Conservation (phyloP, 1,284 basidiomycete genomes). For the Apiotrichum mycotoxinovorans region DNA sequence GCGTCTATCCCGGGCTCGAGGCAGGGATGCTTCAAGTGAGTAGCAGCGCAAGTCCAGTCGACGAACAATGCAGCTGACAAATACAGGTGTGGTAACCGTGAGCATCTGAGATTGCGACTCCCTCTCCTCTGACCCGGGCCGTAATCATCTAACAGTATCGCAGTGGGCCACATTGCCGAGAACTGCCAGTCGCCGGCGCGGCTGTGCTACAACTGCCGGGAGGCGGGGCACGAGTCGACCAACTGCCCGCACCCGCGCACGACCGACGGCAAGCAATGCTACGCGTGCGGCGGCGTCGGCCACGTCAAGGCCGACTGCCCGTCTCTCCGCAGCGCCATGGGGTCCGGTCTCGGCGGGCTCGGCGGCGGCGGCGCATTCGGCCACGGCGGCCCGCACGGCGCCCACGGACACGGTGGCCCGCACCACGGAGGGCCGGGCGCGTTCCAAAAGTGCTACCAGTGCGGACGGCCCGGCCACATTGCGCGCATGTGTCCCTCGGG, state of each 20-base stretch:
- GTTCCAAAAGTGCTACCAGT: constrained; percentile 69
- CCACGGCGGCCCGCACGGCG: constrained; percentile 46
- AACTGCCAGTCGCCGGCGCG: constrained; percentile 79
- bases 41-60: not conserved
- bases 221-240: constrained; percentile 83
- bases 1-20: constrained; percentile 43
- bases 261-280: constrained; percentile 71
- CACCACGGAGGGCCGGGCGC: not conserved
- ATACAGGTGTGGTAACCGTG: constrained; percentile 9
- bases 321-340: constrained; percentile 60
- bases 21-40: constrained; percentile 49
- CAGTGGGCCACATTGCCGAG: constrained; percentile 84
- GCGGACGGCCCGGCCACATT: constrained; percentile 45
- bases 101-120: not conserved
- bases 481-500: constrained; percentile 34
- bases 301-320: constrained; percentile 72
- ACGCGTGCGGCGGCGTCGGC: constrained; percentile 68
- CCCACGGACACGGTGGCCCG: constrained; percentile 54
- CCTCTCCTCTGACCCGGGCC: not conserved
- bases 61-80: not conserved
- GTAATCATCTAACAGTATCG: not conserved
- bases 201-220: constrained; percentile 87
- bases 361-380: constrained; percentile 46
- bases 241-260: constrained; percentile 79
- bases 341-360: constrained; percentile 34